Conservation (phyloP, 192 early-diverging fungal genomes). For the Umbelopsis ramanniana region DNA sequence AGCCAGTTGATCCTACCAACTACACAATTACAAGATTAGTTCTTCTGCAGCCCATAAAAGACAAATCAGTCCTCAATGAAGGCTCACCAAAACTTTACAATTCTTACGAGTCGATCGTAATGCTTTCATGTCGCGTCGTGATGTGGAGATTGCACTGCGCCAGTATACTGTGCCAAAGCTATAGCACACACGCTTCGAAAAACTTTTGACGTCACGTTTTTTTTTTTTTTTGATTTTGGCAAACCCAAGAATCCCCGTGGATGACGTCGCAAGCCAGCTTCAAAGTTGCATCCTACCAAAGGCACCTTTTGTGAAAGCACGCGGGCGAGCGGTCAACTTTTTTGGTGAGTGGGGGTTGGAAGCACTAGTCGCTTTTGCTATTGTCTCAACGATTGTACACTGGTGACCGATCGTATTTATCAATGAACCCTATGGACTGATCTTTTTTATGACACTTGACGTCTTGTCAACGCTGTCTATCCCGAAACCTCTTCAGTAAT, state of each 20-base stretch:
- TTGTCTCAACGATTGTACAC: not conserved
- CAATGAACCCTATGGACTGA: not conserved
- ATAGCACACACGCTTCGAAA: not conserved
- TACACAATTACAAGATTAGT: not conserved
- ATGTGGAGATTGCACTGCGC: not conserved
- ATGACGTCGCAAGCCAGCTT: constrained; percentile 18
- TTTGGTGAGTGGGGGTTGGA: constrained; percentile 19
- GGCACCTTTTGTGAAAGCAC: constrained; percentile 11
- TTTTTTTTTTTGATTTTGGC: not conserved
- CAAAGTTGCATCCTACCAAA: not conserved
- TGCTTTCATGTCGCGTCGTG: not conserved
- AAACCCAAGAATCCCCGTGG: not conserved
- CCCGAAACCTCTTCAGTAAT: not conserved
- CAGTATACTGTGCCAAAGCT: no score
- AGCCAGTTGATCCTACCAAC: constrained; percentile 27
- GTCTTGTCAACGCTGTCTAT: not conserved
- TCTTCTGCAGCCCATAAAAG: not conserved
- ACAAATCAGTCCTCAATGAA: not conserved
- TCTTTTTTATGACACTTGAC: not conserved
- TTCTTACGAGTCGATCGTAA: not conserved
- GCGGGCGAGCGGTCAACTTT: constrained; percentile 23
- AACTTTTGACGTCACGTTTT: not conserved
- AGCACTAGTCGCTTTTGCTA: not conserved
- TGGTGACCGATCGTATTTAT: not conserved
- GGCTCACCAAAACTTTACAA: constrained; percentile 3